phyloP scores from a whole-genome alignment of 441 rosid genomes.

The Syzygium malaccense region DNA sequence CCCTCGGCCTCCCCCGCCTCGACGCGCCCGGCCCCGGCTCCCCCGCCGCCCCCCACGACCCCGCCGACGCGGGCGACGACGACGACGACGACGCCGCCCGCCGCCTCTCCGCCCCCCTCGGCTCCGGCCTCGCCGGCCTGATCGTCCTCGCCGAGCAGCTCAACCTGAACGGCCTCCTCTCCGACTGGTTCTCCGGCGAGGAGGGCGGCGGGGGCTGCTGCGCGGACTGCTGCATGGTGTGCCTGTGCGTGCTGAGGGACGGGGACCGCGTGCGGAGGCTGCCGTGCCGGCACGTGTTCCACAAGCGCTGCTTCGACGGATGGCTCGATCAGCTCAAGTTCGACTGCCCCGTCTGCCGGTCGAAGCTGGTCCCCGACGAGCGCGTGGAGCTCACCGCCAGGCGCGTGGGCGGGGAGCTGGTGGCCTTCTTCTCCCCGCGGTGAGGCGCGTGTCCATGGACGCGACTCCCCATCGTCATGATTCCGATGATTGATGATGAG shows the following conservation, averaged over 20 bases:
- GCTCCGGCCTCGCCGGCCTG: conserved; percentile 48
- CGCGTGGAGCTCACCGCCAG: conserved; percentile 36
- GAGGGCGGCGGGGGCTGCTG: neutral
- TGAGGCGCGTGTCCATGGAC: neutral
- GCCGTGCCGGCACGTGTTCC: conserved; percentile 77
- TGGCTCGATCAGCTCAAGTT: conserved; percentile 72
- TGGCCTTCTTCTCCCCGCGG: conserved; percentile 31
- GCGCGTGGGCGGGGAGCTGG: conserved; percentile 49
- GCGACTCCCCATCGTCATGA: neutral
- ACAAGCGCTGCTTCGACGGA: conserved; percentile 65
- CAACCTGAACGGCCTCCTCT: conserved; percentile 41
- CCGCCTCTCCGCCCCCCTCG: conserved; percentile 6
- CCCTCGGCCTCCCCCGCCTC: conserved; percentile 34
- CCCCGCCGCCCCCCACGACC: neutral
- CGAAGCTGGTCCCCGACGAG: conserved; percentile 31
- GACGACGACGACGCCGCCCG: conserved; percentile 4
- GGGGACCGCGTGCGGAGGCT: conserved; percentile 74
- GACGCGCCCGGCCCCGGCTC: conserved; percentile 13
- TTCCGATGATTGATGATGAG: neutral
- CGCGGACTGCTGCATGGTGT: conserved; percentile 47
- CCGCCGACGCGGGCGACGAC: neutral
- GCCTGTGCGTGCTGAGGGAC: conserved; percentile 41
- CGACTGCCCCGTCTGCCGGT: conserved; percentile 66
- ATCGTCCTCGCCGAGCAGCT: conserved; percentile 69
- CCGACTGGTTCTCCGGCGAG: conserved; percentile 23